Base-by-base conservation (phyloP, 768 basidiomycete species). In the Mycena metata region DNA sequence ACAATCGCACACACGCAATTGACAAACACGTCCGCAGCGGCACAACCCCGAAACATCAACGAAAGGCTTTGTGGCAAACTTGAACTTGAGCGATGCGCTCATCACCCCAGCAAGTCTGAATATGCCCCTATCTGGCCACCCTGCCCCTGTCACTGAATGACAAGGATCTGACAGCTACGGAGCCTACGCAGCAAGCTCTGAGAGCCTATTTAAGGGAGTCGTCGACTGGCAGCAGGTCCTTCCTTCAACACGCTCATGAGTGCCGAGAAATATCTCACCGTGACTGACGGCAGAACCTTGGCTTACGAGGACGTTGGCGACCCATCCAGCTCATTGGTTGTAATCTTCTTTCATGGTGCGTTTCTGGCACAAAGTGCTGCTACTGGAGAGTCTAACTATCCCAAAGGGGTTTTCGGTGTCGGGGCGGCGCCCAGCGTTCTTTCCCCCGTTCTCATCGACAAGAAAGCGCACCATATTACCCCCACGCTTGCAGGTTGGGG, bases 401-500 rank as follows among this genome's bases (percentile, higher is more conserved):
- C 39, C 5, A 39, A 39, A 39, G 15, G 15, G 39, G 79, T 79
- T 7, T 88, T 90, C 74, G 76, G 81, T 42, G 71, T 88, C n/a
- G 89, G 88, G 6, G 78, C 81, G 35, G 83, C 83, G 6, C 75
- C 79, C 8, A n/a, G 3, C 36, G 69, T 66, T 1, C 71, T 79
- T 10, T 79, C 83, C 3, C 79, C 74, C 16, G 70, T 76, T 33
- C 71, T 87, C 63, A 39, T 79, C 12, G 78, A 83, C 17, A 84
- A 80, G 69, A 72, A 81, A 49, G 75, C 85, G 5, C 88, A 86
- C 71, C 78, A 78, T 57, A 73, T 90, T 45, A 79, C 83, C 13
- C 88, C 88, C 88, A 85, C 85, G 6, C 80, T 86, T 41, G 86
- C 85, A 13, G 85, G 85, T 0, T 86, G 85, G 79, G 85, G 84